Percentiles rank a stretch among this genome's conserved stretches.
Evolutionary conservation across 2,329 filamentous ascomycete genomes (phyloP).

Genomic region (Penicillium palitans): DNA sequence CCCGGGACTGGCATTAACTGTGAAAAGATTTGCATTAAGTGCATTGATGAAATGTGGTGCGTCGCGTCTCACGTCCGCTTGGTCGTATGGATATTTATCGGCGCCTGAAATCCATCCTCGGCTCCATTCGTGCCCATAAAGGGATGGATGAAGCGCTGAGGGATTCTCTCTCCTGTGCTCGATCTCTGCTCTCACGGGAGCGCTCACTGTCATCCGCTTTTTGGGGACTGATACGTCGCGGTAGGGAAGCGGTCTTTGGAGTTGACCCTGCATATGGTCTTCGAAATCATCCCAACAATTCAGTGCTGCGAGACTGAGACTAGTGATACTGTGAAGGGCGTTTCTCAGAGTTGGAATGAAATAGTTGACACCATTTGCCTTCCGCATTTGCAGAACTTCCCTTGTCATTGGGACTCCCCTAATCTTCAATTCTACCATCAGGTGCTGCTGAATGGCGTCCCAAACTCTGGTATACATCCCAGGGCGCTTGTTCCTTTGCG

Average conservation of each 20-base stretch:
- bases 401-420: conserved; percentile 1
- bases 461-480: conserved; percentile 34
- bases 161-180: neutral
- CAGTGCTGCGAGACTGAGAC: conserved; percentile 33
- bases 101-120: conserved; percentile 22
- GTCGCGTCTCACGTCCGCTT: conserved; percentile 24
- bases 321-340: conserved; percentile 32
- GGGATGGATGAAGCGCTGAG: neutral
- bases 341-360: conserved; percentile 34
- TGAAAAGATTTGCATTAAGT: conserved; percentile 29
- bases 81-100: conserved; percentile 32
- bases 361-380: conserved; percentile 28
- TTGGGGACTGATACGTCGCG: conserved; percentile 27
- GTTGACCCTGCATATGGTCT: conserved; percentile 17
- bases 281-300: conserved; percentile 35
- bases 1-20: neutral
- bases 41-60: conserved; percentile 18
- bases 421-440: conserved; percentile 22
- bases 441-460: conserved; percentile 37
- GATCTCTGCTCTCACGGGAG: conserved; percentile 3
- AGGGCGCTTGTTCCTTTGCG: conserved; percentile 17
- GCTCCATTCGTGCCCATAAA: conserved; percentile 30
- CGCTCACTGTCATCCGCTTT: conserved; percentile 15
- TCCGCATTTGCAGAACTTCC: conserved; percentile 24
- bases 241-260: conserved; percentile 21